Evolutionary conservation across 225 moss, liverwort and hornwort species (phyloP), one percentile per base, ranked within the genome.

Genomic region (Rhytidiadelphus loreus): DNA sequence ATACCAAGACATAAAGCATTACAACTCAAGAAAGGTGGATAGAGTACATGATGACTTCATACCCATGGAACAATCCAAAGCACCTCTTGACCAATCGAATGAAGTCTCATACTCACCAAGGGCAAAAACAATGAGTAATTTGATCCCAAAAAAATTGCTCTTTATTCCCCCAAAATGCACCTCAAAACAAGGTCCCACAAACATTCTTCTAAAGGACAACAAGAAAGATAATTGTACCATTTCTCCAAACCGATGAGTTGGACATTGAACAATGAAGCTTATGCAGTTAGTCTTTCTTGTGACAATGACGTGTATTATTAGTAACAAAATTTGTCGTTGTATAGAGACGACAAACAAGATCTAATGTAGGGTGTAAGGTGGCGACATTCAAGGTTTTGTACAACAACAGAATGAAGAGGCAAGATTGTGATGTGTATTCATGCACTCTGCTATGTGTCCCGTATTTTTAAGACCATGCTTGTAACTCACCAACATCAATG

Each of bases 341-440:
- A n/a, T 12, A 21, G 12, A 21, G 66, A n/a, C 3, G 0, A 22
- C 1, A 0, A 66, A n/a, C 12, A n/a, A 12, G 12, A 66, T 66
- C 4, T 21, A 66, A 66, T n/a, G 6, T 66, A 66, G 18, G 12
- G 2, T 2, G 1, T 12, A 21, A 11, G n/a, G 6, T 19, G 5
- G 11, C 11, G 2, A 6, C n/a, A n/a, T 7, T 22, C 0, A 1
- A n/a, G 4, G 66, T 66, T 4, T n/a, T n/a, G 21, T n/a, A n/a
- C 2, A 1, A n/a, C 12, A 66, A 1, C 2, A 6, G 2, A 66
- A n/a, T 66, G n/a, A 21, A n/a, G 6, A 66, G 2, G 12, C 7
- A n/a, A 37, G 12, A 1, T 2, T 35, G 10, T 10, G 2, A 64
- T 64, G 19, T 8, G 3, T 19, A 5, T 19, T 33, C 10, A 64